phyloP scores from a whole-genome alignment of 148 eudicot species.

The Salicornia ramosissima region DNA sequence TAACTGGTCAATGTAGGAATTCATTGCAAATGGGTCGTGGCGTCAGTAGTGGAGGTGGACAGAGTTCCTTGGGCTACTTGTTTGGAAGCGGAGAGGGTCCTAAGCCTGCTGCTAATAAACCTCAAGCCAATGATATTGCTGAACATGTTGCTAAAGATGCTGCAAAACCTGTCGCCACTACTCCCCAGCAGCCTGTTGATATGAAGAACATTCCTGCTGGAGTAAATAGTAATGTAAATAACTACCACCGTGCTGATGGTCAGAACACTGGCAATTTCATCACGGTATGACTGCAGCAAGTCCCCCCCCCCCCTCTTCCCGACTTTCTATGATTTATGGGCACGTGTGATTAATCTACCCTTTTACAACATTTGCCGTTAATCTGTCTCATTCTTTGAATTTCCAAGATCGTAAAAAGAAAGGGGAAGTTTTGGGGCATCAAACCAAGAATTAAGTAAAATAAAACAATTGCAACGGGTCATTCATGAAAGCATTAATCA shows the following conservation, averaged over 20 bases:
- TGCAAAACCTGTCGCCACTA: slow-evolving; percentile 32
- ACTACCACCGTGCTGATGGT: slow-evolving; percentile 75
- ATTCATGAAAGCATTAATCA: background rate
- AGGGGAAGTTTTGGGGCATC: background rate
- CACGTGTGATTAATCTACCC: background rate
- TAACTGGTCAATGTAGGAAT: slow-evolving; percentile 3
- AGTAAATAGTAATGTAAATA: slow-evolving; percentile 53
- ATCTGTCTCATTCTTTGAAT: background rate
- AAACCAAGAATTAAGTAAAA: no score
- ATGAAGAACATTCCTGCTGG: slow-evolving; percentile 66
- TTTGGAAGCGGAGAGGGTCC: slow-evolving; percentile 78
- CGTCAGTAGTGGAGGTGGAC: slow-evolving; percentile 91
- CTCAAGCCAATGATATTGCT: slow-evolving; percentile 30
- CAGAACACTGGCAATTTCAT: slow-evolving; percentile 88
- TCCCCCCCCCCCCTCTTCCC: no score
- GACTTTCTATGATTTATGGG: background rate
- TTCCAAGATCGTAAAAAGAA: background rate
- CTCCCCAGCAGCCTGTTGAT: slow-evolving; percentile 42
- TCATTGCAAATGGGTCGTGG: slow-evolving; percentile 68
- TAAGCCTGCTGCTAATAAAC: slow-evolving; percentile 38
- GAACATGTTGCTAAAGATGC: slow-evolving; percentile 29
- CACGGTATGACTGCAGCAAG: slow-evolving; percentile 46
- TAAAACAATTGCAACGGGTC: no score
- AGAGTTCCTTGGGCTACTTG: slow-evolving; percentile 77
- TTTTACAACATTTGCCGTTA: background rate